phyloP scores from a whole-genome alignment of 306 rosid genomes.

The Dryas octopetala region DNA sequence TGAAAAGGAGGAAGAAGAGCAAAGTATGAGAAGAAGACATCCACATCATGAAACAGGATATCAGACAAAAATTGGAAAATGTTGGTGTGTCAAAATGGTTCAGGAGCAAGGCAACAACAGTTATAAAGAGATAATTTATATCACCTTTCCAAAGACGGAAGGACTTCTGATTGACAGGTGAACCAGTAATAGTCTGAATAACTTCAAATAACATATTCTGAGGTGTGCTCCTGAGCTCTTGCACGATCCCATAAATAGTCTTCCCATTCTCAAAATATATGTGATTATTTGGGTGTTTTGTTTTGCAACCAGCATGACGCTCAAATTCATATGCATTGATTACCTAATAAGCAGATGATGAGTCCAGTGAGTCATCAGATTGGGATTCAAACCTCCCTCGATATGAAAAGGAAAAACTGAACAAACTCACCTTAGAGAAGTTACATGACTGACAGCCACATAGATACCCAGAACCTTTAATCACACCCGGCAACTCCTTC shows the following conservation, averaged over 20 bases:
- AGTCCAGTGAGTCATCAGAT: conserved; percentile 11
- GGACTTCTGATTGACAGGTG: conserved; percentile 71
- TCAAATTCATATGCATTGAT: conserved; percentile 82
- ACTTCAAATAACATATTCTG: conserved; percentile 67
- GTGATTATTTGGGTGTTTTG: conserved; percentile 82
- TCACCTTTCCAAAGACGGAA: conserved; percentile 72
- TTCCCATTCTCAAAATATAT: conserved; percentile 82
- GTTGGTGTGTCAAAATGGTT: neutral
- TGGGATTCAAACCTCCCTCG: conserved; percentile 12
- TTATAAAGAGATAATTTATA: conserved; percentile 7
- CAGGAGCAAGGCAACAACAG: neutral
- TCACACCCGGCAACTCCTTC: conserved; percentile 77
- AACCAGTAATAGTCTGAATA: conserved; percentile 74
- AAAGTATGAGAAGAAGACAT: conserved; percentile 23
- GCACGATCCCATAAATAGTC: conserved; percentile 77
- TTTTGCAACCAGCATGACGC: conserved; percentile 83
- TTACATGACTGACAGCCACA: conserved; percentile 65
- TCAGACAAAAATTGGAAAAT: conserved; percentile 4
- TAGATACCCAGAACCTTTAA: conserved; percentile 70
- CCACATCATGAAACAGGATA: conserved; percentile 4
- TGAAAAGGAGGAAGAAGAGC: conserved; percentile 27
- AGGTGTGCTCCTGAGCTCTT: conserved; percentile 81
- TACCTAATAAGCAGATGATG: conserved; percentile 40
- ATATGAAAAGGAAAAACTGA: neutral
- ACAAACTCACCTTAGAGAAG: conserved; percentile 61